These are phyloP conservation scores for Coprinopsis cinerea DNA, from an alignment of 768 basidiomycete genomes.

Conservation along the genomic window DNA sequence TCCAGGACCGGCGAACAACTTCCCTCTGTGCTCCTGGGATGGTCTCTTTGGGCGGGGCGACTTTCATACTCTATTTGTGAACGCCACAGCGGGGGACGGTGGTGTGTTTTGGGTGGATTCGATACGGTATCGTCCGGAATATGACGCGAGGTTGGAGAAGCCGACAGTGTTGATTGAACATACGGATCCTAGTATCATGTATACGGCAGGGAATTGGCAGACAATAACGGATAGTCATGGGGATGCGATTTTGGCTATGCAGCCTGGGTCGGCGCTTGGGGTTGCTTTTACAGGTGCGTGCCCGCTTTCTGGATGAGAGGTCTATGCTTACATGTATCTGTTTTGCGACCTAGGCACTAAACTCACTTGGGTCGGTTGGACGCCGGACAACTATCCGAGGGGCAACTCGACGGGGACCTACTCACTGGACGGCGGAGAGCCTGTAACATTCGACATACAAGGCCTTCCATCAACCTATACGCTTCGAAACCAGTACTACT, in stretches of 20 bases:
- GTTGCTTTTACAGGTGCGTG: slow-evolving; percentile 19
- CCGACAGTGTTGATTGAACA: slow-evolving; percentile 16
- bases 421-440: slow-evolving; percentile 18
- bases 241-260: slow-evolving; percentile 14
- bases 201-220: slow-evolving; percentile 16
- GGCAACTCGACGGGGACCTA: slow-evolving; percentile 16
- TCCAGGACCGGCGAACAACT: slow-evolving; percentile 14
- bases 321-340: not conserved
- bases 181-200: slow-evolving; percentile 16
- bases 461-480: slow-evolving; percentile 14
- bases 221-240: slow-evolving; percentile 4
- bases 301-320: not conserved
- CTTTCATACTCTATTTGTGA: slow-evolving; percentile 16
- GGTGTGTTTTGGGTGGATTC: slow-evolving; percentile 16
- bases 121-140: slow-evolving; percentile 15
- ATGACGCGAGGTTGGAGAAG: slow-evolving; percentile 7
- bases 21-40: slow-evolving; percentile 12
- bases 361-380: slow-evolving; percentile 20
- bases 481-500: slow-evolving; percentile 18
- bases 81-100: slow-evolving; percentile 12
- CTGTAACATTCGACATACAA: slow-evolving; percentile 16
- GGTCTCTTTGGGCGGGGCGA: slow-evolving; percentile 8
- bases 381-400: slow-evolving; percentile 17
- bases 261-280: slow-evolving; percentile 13
- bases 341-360: slow-evolving; percentile 17